These are phyloP conservation scores for Xerophyta viscosa DNA, from an alignment of 106 monocot genomes.

Conservation along the genomic window DNA sequence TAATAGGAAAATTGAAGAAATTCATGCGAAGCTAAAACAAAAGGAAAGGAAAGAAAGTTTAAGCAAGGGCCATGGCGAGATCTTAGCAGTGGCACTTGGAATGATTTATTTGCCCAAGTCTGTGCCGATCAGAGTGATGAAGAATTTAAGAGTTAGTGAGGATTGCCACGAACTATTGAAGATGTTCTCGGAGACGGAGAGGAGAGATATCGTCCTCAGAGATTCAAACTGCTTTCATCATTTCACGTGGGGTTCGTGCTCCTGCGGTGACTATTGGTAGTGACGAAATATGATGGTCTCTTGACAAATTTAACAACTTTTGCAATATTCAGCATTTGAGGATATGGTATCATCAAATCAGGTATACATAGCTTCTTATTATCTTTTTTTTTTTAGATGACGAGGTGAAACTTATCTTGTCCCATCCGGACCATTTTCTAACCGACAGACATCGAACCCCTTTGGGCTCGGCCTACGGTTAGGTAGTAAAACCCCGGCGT, in stretches of 20 bases:
- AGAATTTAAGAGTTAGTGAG: conserved; percentile 30
- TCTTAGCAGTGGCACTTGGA: conserved; percentile 38
- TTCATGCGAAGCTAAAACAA: conserved; percentile 23
- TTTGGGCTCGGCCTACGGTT: no score
- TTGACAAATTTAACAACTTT: no score
- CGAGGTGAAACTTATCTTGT: no score
- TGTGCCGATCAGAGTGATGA: conserved; percentile 43
- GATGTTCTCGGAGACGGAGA: conserved; percentile 25
- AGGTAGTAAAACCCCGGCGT: no score
- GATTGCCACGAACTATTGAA: conserved; percentile 44
- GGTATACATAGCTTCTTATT: no score
- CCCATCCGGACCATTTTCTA: no score
- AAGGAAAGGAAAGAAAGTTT: conserved; percentile 11
- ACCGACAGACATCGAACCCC: no score
- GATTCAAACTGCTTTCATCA: conserved; percentile 44
- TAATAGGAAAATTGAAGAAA: conserved; percentile 31
- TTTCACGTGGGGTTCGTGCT: conserved; percentile 38
- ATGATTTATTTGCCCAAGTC: conserved; percentile 24
- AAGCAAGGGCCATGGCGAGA: conserved; percentile 35
- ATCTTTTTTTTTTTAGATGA: no score
- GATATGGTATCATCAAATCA: no score
- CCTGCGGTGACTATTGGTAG: conserved; percentile 52
- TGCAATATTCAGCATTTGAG: no score
- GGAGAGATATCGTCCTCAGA: conserved; percentile 40
- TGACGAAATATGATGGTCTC: no score